Evolutionary conservation across 2,329 filamentous ascomycete genomes (phyloP), one percentile per base, ranked within the genome.

Genomic region (Verticillium albo-atrum): DNA sequence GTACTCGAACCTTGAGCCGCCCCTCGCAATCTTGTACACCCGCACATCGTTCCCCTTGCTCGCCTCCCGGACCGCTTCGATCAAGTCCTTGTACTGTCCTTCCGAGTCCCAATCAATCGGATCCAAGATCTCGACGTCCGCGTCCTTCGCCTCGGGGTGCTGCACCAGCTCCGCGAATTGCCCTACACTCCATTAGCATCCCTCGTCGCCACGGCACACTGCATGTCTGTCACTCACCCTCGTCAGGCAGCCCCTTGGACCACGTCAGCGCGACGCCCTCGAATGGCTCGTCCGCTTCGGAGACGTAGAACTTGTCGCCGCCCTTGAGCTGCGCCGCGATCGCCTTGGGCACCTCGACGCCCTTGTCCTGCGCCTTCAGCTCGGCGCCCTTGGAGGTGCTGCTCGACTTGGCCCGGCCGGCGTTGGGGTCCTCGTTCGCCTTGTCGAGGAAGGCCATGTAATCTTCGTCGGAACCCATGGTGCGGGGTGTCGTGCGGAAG

Each of bases 391-490:
- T 61, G 50, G 61, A 56, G 54, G 60, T 59, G n/a, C 59, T 52
- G 61, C 59, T 67, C 1, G 72, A 56, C 50, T 72, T 69, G 6
- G 72, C 71, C 42, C 72, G 69, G 63, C 88, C 87, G 61, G 86
- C 82, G 71, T 86, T 88, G 20, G 89, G 88, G 70, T 92, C 88
- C 68, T 87, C 79, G 77, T 96, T 96, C 58, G 92, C 91, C 78
- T 95, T 95, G 71, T 95, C 83, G 60, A 97, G 81, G 71, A 97
- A 97, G 61, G 89, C 80, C 75, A 87, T 84, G 79, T 97, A 97
- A 63, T 90, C 89, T 62, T 90, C 86, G 80, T 97, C 92, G 58
- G 87, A 88, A 7, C 87, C 84, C 89, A 91, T 91, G 17, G 59
- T 79, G 58, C n/a, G 37, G 14, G n/a, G 23, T 15, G 55, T 57